Evolutionary conservation across 78 protist species (phyloP).

Genomic region (Dictyostelium firmibasis): DNA sequence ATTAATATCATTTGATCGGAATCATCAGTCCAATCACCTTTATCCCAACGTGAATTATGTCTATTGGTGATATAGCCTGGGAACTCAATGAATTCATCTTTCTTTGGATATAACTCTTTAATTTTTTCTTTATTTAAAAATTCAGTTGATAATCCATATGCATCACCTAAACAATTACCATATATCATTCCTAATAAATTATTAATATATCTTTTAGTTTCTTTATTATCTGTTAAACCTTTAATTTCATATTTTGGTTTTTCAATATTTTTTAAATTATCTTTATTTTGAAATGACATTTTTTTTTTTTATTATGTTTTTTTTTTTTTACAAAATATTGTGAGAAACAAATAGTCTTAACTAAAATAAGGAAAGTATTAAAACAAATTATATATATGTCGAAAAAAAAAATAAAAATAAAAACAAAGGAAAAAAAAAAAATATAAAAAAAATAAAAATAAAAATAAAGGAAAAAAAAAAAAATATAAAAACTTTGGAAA

Average conservation of each 20-base stretch:
- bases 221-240: background rate
- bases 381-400: too few relatives aligned
- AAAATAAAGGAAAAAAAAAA: too few relatives aligned
- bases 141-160: constrained; percentile 60
- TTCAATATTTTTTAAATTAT: background rate
- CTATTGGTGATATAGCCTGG: constrained; percentile 41
- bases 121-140: constrained; percentile 14
- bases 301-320: background rate
- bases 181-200: constrained; percentile 34
- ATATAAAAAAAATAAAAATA: too few relatives aligned
- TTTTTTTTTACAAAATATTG: background rate
- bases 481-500: too few relatives aligned
- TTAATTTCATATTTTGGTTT: background rate
- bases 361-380: too few relatives aligned
- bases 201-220: constrained; percentile 13
- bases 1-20: constrained; percentile 83
- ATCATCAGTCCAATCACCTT: constrained; percentile 83
- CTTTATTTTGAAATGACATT: constrained; percentile 9
- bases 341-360: too few relatives aligned
- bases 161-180: constrained; percentile 74
- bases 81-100: constrained; percentile 11
- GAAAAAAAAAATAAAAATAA: too few relatives aligned
- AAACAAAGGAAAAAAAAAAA: too few relatives aligned
- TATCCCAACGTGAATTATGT: constrained; percentile 61
- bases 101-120: background rate